Conservation (phyloP, 2,329 filamentous ascomycete genomes). For the Aspergillus latus region DNA sequence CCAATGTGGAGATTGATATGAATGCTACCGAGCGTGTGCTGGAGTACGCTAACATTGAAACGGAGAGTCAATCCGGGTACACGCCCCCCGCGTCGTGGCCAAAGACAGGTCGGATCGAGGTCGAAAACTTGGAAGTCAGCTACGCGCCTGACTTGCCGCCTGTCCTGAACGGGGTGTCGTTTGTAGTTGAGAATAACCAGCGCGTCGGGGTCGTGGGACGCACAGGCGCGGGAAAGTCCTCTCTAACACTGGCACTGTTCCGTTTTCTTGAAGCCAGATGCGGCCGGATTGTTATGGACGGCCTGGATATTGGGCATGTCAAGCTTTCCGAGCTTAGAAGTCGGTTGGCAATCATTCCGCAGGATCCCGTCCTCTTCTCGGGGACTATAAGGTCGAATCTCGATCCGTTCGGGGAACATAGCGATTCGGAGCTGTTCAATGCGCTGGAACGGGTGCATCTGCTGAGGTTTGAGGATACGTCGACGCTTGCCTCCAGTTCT, state of each 20-base stretch:
- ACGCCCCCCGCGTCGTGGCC: conserved; percentile 73
- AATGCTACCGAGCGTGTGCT: conserved; percentile 74
- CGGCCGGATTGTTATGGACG: conserved; percentile 29
- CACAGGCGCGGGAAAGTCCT: conserved; percentile 32
- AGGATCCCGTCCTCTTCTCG: conserved; percentile 78
- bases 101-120: conserved; percentile 67
- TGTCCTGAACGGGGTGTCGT: conserved; percentile 22
- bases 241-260: conserved; percentile 27
- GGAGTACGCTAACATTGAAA: conserved; percentile 70
- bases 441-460: conserved; percentile 70
- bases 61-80: conserved; percentile 63
- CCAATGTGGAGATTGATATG: conserved; percentile 74
- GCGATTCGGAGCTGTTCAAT: conserved; percentile 67
- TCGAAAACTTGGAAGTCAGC: conserved; percentile 68
- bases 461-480: conserved; percentile 47
- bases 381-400: conserved; percentile 75
- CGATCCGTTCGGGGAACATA: conserved; percentile 70
- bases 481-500: conserved; percentile 18
- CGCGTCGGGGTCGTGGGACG: conserved; percentile 31
- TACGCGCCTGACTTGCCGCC: conserved; percentile 68
- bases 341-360: conserved; percentile 74
- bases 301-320: conserved; percentile 49
- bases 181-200: conserved; percentile 25
- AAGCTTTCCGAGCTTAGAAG: conserved; percentile 60
- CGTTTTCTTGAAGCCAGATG: conserved; percentile 24